Conservation (phyloP, 352 stramenopile genomes). For the Plasmopara viticola region DNA sequence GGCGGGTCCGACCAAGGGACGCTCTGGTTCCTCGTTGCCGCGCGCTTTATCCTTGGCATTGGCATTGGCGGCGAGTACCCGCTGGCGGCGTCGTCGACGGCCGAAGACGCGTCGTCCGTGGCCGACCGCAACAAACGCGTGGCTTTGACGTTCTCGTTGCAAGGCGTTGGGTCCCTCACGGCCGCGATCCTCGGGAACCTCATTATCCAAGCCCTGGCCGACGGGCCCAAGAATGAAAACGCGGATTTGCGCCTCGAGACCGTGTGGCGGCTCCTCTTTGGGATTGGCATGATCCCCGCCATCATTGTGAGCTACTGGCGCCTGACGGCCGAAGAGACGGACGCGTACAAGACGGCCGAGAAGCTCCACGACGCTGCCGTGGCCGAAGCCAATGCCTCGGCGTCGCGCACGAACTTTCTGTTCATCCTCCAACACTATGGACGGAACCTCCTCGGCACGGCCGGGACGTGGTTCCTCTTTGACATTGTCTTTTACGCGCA, state of each 20-base stretch:
- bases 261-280: conserved; percentile 63
- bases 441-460: conserved; percentile 49
- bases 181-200: conserved; percentile 61
- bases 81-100: conserved; percentile 38
- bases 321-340: conserved; percentile 53
- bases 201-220: conserved; percentile 38
- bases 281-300: conserved; percentile 51
- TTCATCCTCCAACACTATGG: conserved; percentile 55
- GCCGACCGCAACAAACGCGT: conserved; percentile 43
- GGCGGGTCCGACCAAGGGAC: conserved; percentile 6
- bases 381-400: not conserved
- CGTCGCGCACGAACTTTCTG: conserved; percentile 9
- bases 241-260: conserved; percentile 36
- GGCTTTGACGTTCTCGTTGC: conserved; percentile 54
- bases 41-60: conserved; percentile 14
- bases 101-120: conserved; percentile 47
- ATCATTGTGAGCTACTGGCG: conserved; percentile 63
- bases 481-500: conserved; percentile 81
- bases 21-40: conserved; percentile 17
- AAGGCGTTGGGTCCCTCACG: conserved; percentile 47
- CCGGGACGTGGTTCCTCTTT: conserved; percentile 81
- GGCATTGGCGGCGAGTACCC: conserved; percentile 29
- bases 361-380: conserved; percentile 9
- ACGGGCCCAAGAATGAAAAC: conserved; percentile 32
- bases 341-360: conserved; percentile 31